Evolutionary conservation across 768 basidiomycete species (phyloP).

Genomic region (Auriscalpium orientale): DNA sequence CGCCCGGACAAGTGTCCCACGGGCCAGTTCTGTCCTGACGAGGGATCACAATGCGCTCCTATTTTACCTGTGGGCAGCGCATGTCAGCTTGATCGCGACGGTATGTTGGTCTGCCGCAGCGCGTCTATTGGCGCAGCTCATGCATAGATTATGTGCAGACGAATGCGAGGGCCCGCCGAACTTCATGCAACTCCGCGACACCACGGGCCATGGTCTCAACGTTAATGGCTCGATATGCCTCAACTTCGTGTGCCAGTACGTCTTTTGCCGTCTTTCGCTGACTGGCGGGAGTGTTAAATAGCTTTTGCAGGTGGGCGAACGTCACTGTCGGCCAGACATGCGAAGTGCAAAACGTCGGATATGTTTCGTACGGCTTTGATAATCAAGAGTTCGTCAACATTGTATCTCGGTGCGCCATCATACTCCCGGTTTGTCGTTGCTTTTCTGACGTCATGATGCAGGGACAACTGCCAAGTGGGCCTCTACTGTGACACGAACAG

Average conservation of each 20-base stretch:
- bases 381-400: conserved; percentile 65
- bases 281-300: neutral
- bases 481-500: conserved; percentile 66
- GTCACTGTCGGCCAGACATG: conserved; percentile 57
- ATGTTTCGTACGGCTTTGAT: conserved; percentile 54
- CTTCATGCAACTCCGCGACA: conserved; percentile 53
- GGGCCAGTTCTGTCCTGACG: conserved; percentile 79
- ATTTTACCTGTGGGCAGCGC: conserved; percentile 52
- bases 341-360: conserved; percentile 70
- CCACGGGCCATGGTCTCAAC: conserved; percentile 59
- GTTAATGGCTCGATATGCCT: conserved; percentile 81
- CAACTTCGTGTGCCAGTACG: conserved; percentile 76
- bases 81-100: conserved; percentile 86
- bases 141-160: conserved; percentile 37
- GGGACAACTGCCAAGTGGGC: conserved; percentile 67
- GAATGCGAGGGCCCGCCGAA: conserved; percentile 70
- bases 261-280: conserved; percentile 5
- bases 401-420: conserved; percentile 55
- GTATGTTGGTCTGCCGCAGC: conserved; percentile 30
- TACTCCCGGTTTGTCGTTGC: neutral
- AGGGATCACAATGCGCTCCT: conserved; percentile 60
- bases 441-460: conserved; percentile 19
- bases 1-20: conserved; percentile 55
- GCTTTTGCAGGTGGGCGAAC: conserved; percentile 62
- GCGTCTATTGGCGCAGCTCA: neutral